These are phyloP conservation scores for Alternaria metachromatica DNA, from an alignment of 2,329 filamentous ascomycete species.

Conservation along the genomic window DNA sequence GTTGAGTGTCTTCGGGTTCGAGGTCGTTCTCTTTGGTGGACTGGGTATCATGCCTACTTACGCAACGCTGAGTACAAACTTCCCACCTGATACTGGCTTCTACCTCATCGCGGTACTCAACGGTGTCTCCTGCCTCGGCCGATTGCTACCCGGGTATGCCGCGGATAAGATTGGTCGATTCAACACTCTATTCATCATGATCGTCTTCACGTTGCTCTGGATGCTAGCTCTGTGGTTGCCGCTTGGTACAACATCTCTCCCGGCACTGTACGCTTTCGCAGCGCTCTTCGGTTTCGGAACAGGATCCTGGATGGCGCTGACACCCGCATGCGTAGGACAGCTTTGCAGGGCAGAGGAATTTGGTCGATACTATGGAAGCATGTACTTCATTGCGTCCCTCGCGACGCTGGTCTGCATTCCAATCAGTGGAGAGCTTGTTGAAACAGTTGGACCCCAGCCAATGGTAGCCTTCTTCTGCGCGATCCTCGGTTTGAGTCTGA, in stretches of 20 bases:
- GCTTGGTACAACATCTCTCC: conserved; percentile 38
- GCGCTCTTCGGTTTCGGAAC: conserved; percentile 57
- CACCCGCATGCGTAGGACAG: conserved; percentile 57
- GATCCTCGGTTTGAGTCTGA: conserved; percentile 38
- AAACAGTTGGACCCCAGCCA: conserved; percentile 39
- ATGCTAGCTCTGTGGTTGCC: conserved; percentile 48
- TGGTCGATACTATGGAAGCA: conserved; percentile 60
- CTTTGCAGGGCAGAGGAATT: conserved; percentile 56
- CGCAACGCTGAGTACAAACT: conserved; percentile 46
- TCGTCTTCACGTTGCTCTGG: conserved; percentile 44
- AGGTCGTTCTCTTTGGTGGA: conserved; percentile 50
- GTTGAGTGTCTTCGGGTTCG: conserved; percentile 44
- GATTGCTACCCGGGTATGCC: conserved; percentile 49
- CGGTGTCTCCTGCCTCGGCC: conserved; percentile 50
- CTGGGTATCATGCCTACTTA: conserved; percentile 52
- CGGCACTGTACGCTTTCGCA: conserved; percentile 49
- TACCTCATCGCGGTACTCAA: conserved; percentile 51
- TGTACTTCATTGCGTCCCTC: conserved; percentile 48
- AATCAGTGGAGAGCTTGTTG: conserved; percentile 45
- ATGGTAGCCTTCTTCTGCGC: conserved; percentile 47
- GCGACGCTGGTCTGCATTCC: conserved; percentile 46
- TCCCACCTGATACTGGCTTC: conserved; percentile 42
- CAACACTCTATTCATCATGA: conserved; percentile 50
- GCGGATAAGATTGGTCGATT: conserved; percentile 52
- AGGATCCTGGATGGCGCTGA: conserved; percentile 54